Percentiles rank a stretch among this genome's conserved stretches.
Evolutionary conservation across 768 basidiomycete genomes (phyloP).

Genomic region (Suillus variegatus): DNA sequence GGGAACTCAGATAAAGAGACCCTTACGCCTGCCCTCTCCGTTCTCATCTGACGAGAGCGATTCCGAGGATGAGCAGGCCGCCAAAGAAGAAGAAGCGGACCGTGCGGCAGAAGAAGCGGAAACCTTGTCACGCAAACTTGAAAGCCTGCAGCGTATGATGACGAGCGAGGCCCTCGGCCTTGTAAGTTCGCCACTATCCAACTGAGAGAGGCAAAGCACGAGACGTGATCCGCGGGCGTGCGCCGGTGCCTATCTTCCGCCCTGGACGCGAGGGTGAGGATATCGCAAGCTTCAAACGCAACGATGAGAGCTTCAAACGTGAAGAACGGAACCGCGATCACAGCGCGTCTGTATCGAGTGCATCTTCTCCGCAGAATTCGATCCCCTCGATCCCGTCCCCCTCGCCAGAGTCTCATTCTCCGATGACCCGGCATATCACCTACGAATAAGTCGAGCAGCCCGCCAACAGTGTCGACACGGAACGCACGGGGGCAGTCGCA

Average conservation of each 20-base stretch:
- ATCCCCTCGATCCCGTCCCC: slow-evolving; percentile 83
- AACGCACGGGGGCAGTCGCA: slow-evolving; percentile 54
- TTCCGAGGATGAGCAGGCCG: slow-evolving; percentile 54
- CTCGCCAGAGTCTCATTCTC: slow-evolving; percentile 54
- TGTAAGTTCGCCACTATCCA: slow-evolving; percentile 41
- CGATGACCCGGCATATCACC: slow-evolving; percentile 51
- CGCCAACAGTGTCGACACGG: slow-evolving; percentile 56
- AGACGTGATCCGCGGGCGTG: slow-evolving; percentile 47
- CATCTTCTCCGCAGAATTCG: slow-evolving; percentile 74
- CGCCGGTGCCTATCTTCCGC: slow-evolving; percentile 16
- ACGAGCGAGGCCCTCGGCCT: slow-evolving; percentile 74
- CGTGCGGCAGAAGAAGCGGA: slow-evolving; percentile 68
- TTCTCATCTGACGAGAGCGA: slow-evolving; percentile 59
- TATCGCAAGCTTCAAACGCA: slow-evolving; percentile 23
- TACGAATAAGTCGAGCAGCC: slow-evolving; percentile 62
- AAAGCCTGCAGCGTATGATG: slow-evolving; percentile 70
- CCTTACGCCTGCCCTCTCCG: slow-evolving; percentile 46
- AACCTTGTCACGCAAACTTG: slow-evolving; percentile 64
- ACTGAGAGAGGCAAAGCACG: slow-evolving; percentile 39
- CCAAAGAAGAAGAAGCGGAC: slow-evolving; percentile 70
- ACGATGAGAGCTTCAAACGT: slow-evolving; percentile 38
- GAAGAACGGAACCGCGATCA: slow-evolving; percentile 52
- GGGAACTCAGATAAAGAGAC: slow-evolving; percentile 41
- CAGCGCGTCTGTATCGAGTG: slow-evolving; percentile 75
- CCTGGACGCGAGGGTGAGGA: slow-evolving; percentile 18